Base-by-base conservation (phyloP, 768 basidiomycete species). In the Termitomyces titanicus region DNA sequence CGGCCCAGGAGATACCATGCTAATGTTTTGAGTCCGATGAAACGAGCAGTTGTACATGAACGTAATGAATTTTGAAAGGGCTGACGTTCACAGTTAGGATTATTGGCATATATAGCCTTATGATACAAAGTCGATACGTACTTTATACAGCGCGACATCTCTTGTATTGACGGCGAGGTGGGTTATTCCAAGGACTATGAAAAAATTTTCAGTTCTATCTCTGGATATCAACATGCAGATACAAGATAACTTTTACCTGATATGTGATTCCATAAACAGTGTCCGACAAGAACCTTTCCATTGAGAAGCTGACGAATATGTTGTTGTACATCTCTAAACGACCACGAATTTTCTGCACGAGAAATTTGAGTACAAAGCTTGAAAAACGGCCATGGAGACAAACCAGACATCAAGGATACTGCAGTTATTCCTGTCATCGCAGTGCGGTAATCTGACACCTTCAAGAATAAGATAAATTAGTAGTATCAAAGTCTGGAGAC, bases 1-100 rank as follows among this genome's bases (percentile, higher is more conserved):
- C 90, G 79, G 53, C 82, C 79, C 89, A 93, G 89, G 34, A 93
- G 79, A 61, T 85, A 86, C 88, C 88, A 92, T 66, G 85, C 82
- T 15, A 93, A 75, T 4, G 92, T 93, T 63, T 84, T 85, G 33
- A 93, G 75, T 24, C 92, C 89, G 56, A 90, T 72, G 47, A 83
- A 68, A 64, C 85, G 83, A 7, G 83, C 81, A 25, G n/a, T n/a
- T n/a, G n/a, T n/a, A n/a, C n/a, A n/a, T n/a, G 79, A 79, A 22
- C 82, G 80, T 50, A 92, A 70, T 1, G 87, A 80, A 53, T 83
- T 86, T 63, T 87, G 80, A 64, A 92, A 92, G 0, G 90, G 90
- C 74, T 88, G 51, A 39, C 38, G 25, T n/a, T 12, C 24, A 24
- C 31, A 38, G 52, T 53, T 22, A 54, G 33, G 33, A 43, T 31